Evolutionary conservation across 441 rosid species (phyloP), one percentile per base, ranked within the genome.

Genomic region (Populus hybrid): DNA sequence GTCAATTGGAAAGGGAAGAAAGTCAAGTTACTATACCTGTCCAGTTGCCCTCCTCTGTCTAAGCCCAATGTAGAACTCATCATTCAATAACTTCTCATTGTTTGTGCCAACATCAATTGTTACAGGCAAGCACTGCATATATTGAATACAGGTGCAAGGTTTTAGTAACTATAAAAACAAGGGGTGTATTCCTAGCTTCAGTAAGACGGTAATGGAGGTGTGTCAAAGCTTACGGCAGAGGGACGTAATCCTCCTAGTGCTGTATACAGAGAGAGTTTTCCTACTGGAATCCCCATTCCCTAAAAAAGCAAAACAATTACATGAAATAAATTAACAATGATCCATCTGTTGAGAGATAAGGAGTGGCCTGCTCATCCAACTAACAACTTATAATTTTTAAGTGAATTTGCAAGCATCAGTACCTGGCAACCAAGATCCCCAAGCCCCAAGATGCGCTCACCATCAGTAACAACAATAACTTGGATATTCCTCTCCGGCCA

Each of bases 261-360:
- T 54, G 98, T 89, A 72, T 93, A 94, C 59, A 94, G 84, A 70
- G 98, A 87, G 70, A 94, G 97, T 76, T 94, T 94, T 59, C 98
- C 98, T 6, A 94, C 98, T 46, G 98, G 98, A 80, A 94, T 94
- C n/a, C 98, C 98, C 98, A 94, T 95, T 86, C 98, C 98, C 97
- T 95, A 89, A 68, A 83, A 80, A 5, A 76, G 42, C 23, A n/a
- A 73, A 21, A 61, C 74, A 46, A 54, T 34, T 30, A 61, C 24
- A 28, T 63, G 42, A 78, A 75, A 68, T 46, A 18, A 70, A 70
- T 74, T 24, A 30, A 63, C 72, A 70, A 23, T 14, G 20, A 74
- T 23, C 61, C 66, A 67, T n/a, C 40, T 14, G 14, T 12, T 8
- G 59, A 66, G 10, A 16, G 23, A 28, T 35, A 73, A 72, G 30